Evolutionary conservation across 768 basidiomycete species (phyloP), one percentile per base, ranked within the genome.

Genomic region (Kwoniella newhampshirensis): DNA sequence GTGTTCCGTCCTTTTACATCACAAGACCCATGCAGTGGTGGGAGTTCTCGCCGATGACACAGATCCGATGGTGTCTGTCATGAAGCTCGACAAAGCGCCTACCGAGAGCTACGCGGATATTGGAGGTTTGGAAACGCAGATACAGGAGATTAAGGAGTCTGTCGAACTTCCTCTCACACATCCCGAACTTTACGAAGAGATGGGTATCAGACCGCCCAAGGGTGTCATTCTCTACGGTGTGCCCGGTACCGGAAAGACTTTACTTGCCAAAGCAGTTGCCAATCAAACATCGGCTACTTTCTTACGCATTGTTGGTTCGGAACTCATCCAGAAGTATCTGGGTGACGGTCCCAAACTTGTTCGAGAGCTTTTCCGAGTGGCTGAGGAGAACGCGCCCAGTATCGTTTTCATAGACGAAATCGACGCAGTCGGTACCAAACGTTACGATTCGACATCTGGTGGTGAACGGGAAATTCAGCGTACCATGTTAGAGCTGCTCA

Each of bases 131-230:
- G 96, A 99, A 75, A 81, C 82, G 30, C 96, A 99, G 78, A 99
- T 99, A 65, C 93, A 98, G 78, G 96, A 99, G 79, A 99, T 99
- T 75, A 99, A 99, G 89, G 96, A 99, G 87, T 90, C 96, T 13
- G 94, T 98, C 43, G 96, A 98, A 78, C 82, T 98, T 28, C 96
- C 96, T 0, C 81, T 99, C 21, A 98, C 94, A 8, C 96, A 98
- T 74, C 96, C 96, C 2, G 96, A 99, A 74, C 79, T 98, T 36
- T 99, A 98, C 78, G 94, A 98, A 78, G 94, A 98, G 81, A 98
- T 99, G 96, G 96, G 96, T 54, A 98, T 99, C 78, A 88, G 88
- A 69, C 96, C 94, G n/a, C 96, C 96, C 20, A 98, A 98, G 77
- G 96, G 96, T 79, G 94, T 99, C 73, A 98, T 99, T 64, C 83